Evolutionary conservation across 768 basidiomycete genomes (phyloP).

Genomic region (Mycena belliarum): DNA sequence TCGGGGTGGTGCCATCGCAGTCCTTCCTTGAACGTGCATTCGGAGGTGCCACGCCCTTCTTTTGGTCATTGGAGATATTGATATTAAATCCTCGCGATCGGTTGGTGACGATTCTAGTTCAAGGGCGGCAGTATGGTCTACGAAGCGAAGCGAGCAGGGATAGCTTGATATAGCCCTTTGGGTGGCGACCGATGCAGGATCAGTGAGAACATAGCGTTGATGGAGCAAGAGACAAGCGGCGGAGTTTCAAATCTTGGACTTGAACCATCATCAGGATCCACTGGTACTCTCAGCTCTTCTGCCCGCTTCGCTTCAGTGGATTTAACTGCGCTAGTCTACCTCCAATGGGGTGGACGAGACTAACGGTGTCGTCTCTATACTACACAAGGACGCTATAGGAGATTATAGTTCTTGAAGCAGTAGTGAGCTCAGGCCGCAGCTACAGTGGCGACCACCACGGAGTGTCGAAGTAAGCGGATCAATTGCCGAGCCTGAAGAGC

Average conservation of each 20-base stretch:
- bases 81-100: constrained; percentile 6
- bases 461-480: constrained; percentile 1
- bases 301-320: not conserved
- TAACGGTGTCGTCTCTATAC: too few species aligned
- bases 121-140: too few species aligned
- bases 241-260: constrained; percentile 6
- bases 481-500: constrained; percentile 2
- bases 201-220: not conserved
- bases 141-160: not conserved
- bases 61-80: not conserved
- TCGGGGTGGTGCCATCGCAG: constrained; percentile 6
- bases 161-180: too few species aligned
- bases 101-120: not conserved
- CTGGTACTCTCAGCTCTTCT: not conserved
- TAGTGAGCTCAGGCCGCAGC: not conserved
- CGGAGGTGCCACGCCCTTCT: constrained; percentile 1
- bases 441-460: not conserved
- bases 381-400: too few species aligned
- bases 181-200: not conserved
- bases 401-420: too few species aligned
- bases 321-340: not conserved
- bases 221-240: not conserved
- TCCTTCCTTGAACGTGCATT: not conserved
- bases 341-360: not conserved
- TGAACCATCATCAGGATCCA: not conserved